Evolutionary conservation across 371 early-diverging fungal species (phyloP), one percentile per base, ranked within the genome.

Genomic region (Lichtheimia ornata): DNA sequence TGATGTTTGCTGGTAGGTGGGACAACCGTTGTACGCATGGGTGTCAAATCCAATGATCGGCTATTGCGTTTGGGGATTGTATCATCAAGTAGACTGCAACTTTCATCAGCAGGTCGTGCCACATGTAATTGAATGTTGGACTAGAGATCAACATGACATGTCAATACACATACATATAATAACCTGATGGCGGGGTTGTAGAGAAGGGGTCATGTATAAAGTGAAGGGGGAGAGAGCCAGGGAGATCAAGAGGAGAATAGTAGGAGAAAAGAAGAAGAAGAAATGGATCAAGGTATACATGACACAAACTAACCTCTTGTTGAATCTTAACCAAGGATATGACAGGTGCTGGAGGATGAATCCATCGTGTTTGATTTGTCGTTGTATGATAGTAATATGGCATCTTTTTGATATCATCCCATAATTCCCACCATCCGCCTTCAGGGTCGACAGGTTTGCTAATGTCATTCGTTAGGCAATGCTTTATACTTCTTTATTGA

Each of bases 351-450:
- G 35, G 35, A 28, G 98, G 98, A 52, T 84, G 74, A 44, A 81
- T 66, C 97, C 97, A 97, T 65, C 90, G 93, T 5, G 96, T 95
- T 57, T 88, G 79, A 24, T 89, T 88, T 0, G 95, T 90, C 51
- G 73, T 76, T 7, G 96, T 89, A 76, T 95, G 90, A 82, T 95
- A 96, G 71, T 93, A 97, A 73, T 96, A 97, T 4, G 86, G 88
- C 50, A 91, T 71, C 50, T 91, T 85, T 54, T 91, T 85, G 49
- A 84, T 80, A 40, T 94, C 91, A 72, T 97, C 97, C 68, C 88
- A 88, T 40, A 97, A 82, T 77, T 96, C 95, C 96, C 97, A 97
- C 95, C 96, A 97, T 68, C 95, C 96, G 59, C 89, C 89, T 50
- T 82, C 83, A 20, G 90, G 91, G 69, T 67, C 66, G 11, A 28